Conservation (phyloP, 1,284 basidiomycete species). For the Tilletia walkeri region DNA sequence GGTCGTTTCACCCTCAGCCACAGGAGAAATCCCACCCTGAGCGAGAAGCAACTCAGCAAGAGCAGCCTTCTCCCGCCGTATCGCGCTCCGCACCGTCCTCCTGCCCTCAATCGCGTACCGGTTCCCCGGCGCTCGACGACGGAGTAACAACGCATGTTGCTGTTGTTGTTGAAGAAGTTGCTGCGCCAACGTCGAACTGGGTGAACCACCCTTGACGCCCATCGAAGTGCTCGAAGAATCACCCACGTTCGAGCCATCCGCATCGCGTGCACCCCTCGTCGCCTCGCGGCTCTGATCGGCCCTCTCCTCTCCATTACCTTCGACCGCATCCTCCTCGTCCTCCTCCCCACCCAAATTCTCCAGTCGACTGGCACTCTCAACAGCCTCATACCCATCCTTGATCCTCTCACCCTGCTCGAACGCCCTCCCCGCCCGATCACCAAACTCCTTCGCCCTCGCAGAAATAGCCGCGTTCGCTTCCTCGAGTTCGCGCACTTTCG, state of each 20-base stretch:
- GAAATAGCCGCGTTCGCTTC: conserved; percentile 43
- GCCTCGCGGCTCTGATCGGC: background rate
- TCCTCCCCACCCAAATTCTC: background rate
- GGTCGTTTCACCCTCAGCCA: background rate
- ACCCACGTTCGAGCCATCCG: background rate
- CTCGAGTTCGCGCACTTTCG: conserved; percentile 48
- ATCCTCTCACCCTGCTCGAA: conserved; percentile 46
- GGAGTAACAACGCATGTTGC: background rate
- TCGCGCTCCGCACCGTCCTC: conserved; percentile 36
- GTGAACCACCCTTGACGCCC: background rate
- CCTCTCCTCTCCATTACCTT: background rate
- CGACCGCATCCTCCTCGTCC: background rate
- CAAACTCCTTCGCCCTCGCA: conserved; percentile 36
- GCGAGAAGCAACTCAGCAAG: conserved; percentile 25
- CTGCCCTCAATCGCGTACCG: conserved; percentile 41
- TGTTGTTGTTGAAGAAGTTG: too few species aligned
- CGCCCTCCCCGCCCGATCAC: conserved; percentile 38
- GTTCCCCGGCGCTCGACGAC: conserved; percentile 41
- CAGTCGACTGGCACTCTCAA: conserved; percentile 25
- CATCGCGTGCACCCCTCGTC: background rate
- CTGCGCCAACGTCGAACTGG: background rate
- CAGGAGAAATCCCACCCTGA: background rate
- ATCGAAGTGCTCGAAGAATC: background rate
- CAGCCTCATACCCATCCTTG: conserved; percentile 40
- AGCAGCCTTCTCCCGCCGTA: conserved; percentile 23